phyloP scores from a whole-genome alignment of 768 basidiomycete species.

The Russula vinacea region DNA sequence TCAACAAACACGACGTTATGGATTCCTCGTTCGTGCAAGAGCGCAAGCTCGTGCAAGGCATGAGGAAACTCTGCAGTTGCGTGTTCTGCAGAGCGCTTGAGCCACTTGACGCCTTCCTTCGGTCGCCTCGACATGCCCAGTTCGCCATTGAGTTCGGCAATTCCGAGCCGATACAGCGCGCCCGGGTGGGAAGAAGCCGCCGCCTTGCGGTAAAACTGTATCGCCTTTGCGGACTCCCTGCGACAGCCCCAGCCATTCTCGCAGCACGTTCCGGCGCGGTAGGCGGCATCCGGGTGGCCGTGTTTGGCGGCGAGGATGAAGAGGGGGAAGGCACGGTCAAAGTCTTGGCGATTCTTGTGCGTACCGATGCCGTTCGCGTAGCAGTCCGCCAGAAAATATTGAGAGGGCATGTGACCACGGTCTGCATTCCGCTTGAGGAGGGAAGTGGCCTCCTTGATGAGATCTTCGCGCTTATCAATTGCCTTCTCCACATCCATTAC shows the following conservation, averaged over 20 bases:
- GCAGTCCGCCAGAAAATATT: slow-evolving; percentile 98
- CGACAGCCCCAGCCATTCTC: slow-evolving; percentile 99
- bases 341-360: slow-evolving; percentile 85
- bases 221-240: slow-evolving; percentile 84
- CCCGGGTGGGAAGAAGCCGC: slow-evolving; percentile 89
- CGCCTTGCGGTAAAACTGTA: slow-evolving; percentile 92
- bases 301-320: slow-evolving; percentile 97
- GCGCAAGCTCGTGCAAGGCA: slow-evolving; percentile 89
- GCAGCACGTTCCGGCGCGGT: slow-evolving; percentile 94
- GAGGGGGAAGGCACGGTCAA: slow-evolving; percentile 93
- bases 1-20: slow-evolving; percentile 98
- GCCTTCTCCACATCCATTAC: slow-evolving; percentile 79
- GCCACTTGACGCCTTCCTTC: slow-evolving; percentile 97
- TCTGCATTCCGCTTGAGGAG: slow-evolving; percentile 91
- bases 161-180: slow-evolving; percentile 94
- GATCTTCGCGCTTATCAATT: slow-evolving; percentile 77
- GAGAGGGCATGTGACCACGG: slow-evolving; percentile 88
- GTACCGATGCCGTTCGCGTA: slow-evolving; percentile 98
- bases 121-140: slow-evolving; percentile 81
- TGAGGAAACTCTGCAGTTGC: slow-evolving; percentile 95
- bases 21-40: slow-evolving; percentile 95
- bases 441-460: slow-evolving; percentile 81
- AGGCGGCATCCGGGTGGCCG: slow-evolving; percentile 91
- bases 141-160: slow-evolving; percentile 94
- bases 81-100: slow-evolving; percentile 93